Percentiles rank a stretch among this genome's conserved stretches.
phyloP scores from a whole-genome alignment of 2,329 filamentous ascomycete species.

The Basipetospora chlamydospora region DNA sequence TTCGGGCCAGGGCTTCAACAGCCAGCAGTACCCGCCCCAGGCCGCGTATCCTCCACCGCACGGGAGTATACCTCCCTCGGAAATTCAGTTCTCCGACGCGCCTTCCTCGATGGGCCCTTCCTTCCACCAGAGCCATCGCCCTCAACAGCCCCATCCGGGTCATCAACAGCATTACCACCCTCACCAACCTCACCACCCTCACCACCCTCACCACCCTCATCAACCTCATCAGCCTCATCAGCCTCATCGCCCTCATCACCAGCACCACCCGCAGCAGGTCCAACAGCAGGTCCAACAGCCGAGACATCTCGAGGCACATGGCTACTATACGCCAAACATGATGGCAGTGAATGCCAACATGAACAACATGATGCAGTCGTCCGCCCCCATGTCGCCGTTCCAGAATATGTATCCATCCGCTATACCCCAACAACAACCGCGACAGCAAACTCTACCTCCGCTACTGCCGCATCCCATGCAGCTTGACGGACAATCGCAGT shows the following conservation, averaged over 20 bases:
- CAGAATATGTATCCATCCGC: constrained; percentile 8
- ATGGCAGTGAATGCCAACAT: constrained; percentile 1
- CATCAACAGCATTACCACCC: constrained; percentile 12
- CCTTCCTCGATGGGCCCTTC: constrained; percentile 3
- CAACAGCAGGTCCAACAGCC: too few relatives aligned
- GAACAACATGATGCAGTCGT: too few relatives aligned
- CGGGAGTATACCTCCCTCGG: constrained; percentile 1
- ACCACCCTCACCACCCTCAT: too few relatives aligned
- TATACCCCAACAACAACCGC: constrained; percentile 11
- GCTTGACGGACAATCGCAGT: constrained; percentile 7
- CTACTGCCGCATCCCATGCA: constrained; percentile 3
- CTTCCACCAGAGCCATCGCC: constrained; percentile 4
- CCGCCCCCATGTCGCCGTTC: constrained; percentile 11
- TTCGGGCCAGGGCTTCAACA: constrained; percentile 15
- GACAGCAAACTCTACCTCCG: constrained; percentile 4
- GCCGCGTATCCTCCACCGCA: constrained; percentile 10
- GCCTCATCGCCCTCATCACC: too few relatives aligned
- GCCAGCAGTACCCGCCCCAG: constrained; percentile 14
- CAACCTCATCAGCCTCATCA: too few relatives aligned
- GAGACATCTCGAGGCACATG: too few relatives aligned
- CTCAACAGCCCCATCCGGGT: constrained; percentile 6
- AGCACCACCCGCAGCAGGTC: too few relatives aligned
- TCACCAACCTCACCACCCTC: constrained; percentile 7
- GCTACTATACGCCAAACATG: constrained; percentile 4
- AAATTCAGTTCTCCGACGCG: constrained; percentile 3